These are phyloP conservation scores for Russula sp. DNA, from an alignment of 768 basidiomycete species.

Conservation along the genomic window DNA sequence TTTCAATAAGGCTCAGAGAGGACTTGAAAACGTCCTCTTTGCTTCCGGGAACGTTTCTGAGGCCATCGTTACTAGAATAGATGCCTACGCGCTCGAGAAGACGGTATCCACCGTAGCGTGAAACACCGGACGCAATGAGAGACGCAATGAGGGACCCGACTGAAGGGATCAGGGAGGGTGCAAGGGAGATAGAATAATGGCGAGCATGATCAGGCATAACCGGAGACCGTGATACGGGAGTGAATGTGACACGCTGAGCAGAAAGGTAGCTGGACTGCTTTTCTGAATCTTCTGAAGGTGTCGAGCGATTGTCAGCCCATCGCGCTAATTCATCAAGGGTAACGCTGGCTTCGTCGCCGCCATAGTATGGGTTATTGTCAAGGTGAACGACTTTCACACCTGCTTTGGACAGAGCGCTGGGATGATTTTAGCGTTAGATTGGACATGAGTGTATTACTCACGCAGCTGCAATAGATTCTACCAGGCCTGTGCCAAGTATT, in stretches of 20 bases:
- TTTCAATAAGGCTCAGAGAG: constrained; percentile 76
- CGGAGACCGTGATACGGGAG: constrained; percentile 45
- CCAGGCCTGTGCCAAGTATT: constrained; percentile 74
- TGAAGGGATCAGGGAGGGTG: constrained; percentile 77
- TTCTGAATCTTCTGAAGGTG: constrained; percentile 24
- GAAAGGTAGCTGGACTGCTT: constrained; percentile 31
- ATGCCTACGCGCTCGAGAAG: constrained; percentile 70
- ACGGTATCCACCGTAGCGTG: constrained; percentile 88
- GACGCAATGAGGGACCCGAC: constrained; percentile 75
- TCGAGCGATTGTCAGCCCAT: constrained; percentile 54
- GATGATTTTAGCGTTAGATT: constrained; percentile 18
- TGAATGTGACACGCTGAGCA: constrained; percentile 39
- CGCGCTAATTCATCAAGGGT: constrained; percentile 73
- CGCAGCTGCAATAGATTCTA: constrained; percentile 87
- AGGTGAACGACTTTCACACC: constrained; percentile 87
- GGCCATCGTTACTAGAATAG: constrained; percentile 45
- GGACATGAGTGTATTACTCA: constrained; percentile 44
- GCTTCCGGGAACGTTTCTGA: constrained; percentile 73
- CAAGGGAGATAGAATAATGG: constrained; percentile 83
- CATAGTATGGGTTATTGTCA: constrained; percentile 83
- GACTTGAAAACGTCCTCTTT: constrained; percentile 94
- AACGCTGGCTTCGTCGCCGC: constrained; percentile 75
- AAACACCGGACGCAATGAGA: constrained; percentile 77
- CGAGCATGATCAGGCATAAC: constrained; percentile 55
- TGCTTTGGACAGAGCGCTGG: constrained; percentile 83